Percentiles rank a stretch among this genome's conserved stretches.
phyloP scores from a whole-genome alignment of 2,329 filamentous ascomycete genomes.

The Pseudofabraea citricarpa region DNA sequence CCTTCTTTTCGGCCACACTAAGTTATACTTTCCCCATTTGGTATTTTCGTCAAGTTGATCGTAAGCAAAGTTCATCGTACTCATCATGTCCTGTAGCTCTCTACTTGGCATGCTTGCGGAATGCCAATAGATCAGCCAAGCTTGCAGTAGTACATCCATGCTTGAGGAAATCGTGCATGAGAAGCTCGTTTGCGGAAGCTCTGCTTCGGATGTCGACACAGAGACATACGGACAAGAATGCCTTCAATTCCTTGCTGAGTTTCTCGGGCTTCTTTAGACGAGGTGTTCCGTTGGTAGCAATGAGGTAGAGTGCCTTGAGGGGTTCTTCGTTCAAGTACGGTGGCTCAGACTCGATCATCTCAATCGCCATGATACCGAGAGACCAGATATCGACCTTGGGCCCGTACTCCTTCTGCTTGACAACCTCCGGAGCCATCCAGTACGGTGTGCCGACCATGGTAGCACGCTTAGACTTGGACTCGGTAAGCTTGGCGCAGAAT shows the following conservation, averaged over 20 bases:
- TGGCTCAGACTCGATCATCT: conserved; percentile 99
- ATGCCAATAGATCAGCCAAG: conserved; percentile 81
- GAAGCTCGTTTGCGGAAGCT: conserved; percentile 83
- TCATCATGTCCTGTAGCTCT: not conserved
- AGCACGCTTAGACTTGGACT: conserved; percentile 92
- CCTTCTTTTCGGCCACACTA: not conserved
- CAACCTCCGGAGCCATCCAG: conserved; percentile 99
- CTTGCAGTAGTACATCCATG: conserved; percentile 80
- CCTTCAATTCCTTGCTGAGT: conserved; percentile 95
- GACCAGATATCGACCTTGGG: conserved; percentile 99
- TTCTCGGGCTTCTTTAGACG: conserved; percentile 98
- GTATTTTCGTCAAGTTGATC: conserved; percentile 1
- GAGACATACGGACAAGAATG: conserved; percentile 91
- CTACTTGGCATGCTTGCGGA: conserved; percentile 70
- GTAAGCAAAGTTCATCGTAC: not conserved
- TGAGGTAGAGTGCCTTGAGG: conserved; percentile 93
- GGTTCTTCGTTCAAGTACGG: conserved; percentile 98
- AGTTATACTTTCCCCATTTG: not conserved
- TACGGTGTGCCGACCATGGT: conserved; percentile 99
- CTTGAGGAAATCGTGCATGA: conserved; percentile 91
- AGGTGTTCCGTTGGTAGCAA: conserved; percentile 95
- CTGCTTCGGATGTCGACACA: conserved; percentile 95
- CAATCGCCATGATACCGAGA: conserved; percentile 98
- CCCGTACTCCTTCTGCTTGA: conserved; percentile 98
- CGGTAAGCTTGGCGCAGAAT: conserved; percentile 97